These are phyloP conservation scores for Isoetes engelmannii DNA, from an alignment of 83 land plant species.

Conservation along the genomic window DNA sequence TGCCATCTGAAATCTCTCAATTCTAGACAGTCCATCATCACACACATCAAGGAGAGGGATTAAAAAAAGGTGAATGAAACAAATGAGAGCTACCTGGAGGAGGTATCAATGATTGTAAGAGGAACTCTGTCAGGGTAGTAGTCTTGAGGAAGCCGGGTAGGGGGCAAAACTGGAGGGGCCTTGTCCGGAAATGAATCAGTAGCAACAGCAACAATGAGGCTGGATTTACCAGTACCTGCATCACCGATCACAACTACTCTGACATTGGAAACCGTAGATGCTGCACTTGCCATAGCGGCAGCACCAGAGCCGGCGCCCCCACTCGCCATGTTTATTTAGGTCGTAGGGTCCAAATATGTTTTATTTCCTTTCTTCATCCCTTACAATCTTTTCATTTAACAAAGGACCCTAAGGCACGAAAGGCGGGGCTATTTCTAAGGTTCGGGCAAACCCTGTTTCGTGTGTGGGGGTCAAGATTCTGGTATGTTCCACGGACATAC, in stretches of 20 bases:
- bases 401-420: too few species aligned
- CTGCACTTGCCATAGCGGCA: too few species aligned
- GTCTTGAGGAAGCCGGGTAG: constrained; percentile 71
- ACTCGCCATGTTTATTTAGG: too few species aligned
- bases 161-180: constrained; percentile 74
- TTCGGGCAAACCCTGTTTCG: too few species aligned
- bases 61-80: not conserved
- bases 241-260: constrained; percentile 76
- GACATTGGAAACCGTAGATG: constrained; percentile 11
- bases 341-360: too few species aligned
- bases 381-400: too few species aligned
- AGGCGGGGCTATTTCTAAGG: too few species aligned
- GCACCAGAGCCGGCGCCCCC: too few species aligned
- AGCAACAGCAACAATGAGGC: constrained; percentile 72
- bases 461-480: too few species aligned
- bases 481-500: too few species aligned
- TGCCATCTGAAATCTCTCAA: not conserved
- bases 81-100: constrained; percentile 53
- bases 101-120: constrained; percentile 72
- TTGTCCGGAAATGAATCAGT: constrained; percentile 58
- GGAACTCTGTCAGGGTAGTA: constrained; percentile 85
- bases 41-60: not conserved
- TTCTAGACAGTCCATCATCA: not conserved
- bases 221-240: constrained; percentile 74
- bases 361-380: too few species aligned